These are phyloP conservation scores for Metarhizium guizhouense DNA, from an alignment of 2,329 filamentous ascomycete genomes.

Conservation along the genomic window DNA sequence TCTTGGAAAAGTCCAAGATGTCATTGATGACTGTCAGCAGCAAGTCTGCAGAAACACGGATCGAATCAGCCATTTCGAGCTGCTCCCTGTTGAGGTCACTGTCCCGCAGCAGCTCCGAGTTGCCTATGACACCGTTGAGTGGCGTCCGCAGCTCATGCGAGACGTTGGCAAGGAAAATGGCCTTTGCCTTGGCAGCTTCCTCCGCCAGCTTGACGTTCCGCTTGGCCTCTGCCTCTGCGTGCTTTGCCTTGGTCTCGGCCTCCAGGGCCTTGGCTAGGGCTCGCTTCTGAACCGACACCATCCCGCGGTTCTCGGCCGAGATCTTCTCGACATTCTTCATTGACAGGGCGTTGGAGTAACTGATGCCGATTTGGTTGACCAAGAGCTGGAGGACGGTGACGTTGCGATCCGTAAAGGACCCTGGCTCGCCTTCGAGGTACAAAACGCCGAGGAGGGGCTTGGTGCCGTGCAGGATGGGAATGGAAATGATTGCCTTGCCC, in stretches of 20 bases:
- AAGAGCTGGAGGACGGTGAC: constrained; percentile 59
- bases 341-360: constrained; percentile 58
- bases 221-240: constrained; percentile 67
- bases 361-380: constrained; percentile 70
- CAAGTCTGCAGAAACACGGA: constrained; percentile 76
- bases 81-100: constrained; percentile 68
- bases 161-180: constrained; percentile 71
- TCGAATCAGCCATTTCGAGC: constrained; percentile 78
- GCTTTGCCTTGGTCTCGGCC: constrained; percentile 67
- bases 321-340: constrained; percentile 69
- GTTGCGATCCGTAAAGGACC: constrained; percentile 68
- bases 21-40: constrained; percentile 92
- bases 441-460: constrained; percentile 64
- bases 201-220: constrained; percentile 74
- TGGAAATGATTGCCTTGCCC: constrained; percentile 69
- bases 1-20: constrained; percentile 90
- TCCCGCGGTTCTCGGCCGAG: constrained; percentile 67
- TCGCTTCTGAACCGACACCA: constrained; percentile 68
- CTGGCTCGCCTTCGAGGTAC: constrained; percentile 66
- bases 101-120: constrained; percentile 74
- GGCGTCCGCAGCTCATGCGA: constrained; percentile 76
- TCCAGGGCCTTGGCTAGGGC: constrained; percentile 63
- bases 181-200: constrained; percentile 75
- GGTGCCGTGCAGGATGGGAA: constrained; percentile 66
- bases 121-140: constrained; percentile 81